These are phyloP conservation scores for Phytophthora cryptogea DNA, from an alignment of 352 stramenopile species.

Conservation along the genomic window DNA sequence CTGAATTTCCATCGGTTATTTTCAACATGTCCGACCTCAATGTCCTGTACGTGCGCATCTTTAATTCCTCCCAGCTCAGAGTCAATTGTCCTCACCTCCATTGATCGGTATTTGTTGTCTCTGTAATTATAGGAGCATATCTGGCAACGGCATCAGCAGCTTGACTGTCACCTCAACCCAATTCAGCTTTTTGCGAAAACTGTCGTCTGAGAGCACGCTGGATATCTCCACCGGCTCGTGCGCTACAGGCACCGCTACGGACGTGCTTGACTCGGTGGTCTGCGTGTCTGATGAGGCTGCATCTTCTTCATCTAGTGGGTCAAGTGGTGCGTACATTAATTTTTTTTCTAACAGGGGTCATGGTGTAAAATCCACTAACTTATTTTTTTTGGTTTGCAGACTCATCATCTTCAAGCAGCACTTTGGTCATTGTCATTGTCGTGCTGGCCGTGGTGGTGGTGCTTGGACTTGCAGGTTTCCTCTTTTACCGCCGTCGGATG, in stretches of 20 bases:
- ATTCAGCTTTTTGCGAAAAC: constrained; percentile 52
- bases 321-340: constrained; percentile 17
- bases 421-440: constrained; percentile 60
- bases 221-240: constrained; percentile 46
- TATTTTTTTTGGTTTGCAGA: constrained; percentile 10
- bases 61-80: background rate
- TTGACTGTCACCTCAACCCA: constrained; percentile 48
- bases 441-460: constrained; percentile 54
- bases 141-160: constrained; percentile 57
- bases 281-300: constrained; percentile 44
- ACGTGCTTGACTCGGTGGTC: constrained; percentile 56
- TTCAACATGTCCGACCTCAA: constrained; percentile 79
- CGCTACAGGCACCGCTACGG: constrained; percentile 35
- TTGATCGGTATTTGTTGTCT: background rate
- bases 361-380: background rate
- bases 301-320: constrained; percentile 19
- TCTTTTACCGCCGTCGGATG: constrained; percentile 54
- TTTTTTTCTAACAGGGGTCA: background rate
- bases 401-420: constrained; percentile 43
- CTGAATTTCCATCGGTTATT: constrained; percentile 51
- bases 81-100: background rate
- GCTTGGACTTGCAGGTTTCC: constrained; percentile 48
- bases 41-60: constrained; percentile 44
- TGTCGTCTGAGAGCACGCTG: constrained; percentile 46
- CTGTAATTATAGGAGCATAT: constrained; percentile 41